phyloP scores from a whole-genome alignment of 2,329 filamentous ascomycete species.

The Verticillium dahliae region DNA sequence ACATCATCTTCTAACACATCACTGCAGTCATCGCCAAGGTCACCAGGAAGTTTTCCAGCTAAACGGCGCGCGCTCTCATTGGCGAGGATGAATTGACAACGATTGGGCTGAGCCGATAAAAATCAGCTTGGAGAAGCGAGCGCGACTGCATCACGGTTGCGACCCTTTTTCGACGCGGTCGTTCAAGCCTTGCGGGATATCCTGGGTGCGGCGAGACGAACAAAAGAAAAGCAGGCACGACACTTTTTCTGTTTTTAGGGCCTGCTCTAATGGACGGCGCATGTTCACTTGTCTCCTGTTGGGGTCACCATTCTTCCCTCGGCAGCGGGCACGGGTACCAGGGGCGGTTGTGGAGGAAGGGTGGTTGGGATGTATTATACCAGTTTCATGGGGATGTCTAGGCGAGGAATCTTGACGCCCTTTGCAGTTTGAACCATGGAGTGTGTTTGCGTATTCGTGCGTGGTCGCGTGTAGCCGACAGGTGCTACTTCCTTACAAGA shows the following conservation, averaged over 20 bases:
- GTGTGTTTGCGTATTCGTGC: not conserved
- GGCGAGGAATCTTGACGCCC: not conserved
- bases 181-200: not conserved
- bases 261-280: not conserved
- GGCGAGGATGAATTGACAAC: not conserved
- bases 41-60: constrained; percentile 76
- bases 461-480: not conserved
- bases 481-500: not conserved
- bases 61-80: constrained; percentile 19
- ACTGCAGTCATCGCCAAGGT: constrained; percentile 87
- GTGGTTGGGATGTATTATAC: not conserved
- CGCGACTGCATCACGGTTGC: not conserved
- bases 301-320: not conserved
- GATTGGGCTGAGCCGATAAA: not conserved
- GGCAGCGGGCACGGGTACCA: not conserved
- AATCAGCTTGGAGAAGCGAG: not conserved
- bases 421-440: not conserved
- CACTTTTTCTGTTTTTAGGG: not conserved
- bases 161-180: not conserved
- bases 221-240: not conserved
- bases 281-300: not conserved
- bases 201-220: not conserved
- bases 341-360: not conserved
- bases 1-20: constrained; percentile 3
- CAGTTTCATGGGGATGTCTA: not conserved